A percentile compares a stretch with the other conserved stretches of the same genome.
These are phyloP conservation scores for Fraxinus paxiana DNA, from an alignment of 305 asterid genomes.

Conservation along the genomic window DNA sequence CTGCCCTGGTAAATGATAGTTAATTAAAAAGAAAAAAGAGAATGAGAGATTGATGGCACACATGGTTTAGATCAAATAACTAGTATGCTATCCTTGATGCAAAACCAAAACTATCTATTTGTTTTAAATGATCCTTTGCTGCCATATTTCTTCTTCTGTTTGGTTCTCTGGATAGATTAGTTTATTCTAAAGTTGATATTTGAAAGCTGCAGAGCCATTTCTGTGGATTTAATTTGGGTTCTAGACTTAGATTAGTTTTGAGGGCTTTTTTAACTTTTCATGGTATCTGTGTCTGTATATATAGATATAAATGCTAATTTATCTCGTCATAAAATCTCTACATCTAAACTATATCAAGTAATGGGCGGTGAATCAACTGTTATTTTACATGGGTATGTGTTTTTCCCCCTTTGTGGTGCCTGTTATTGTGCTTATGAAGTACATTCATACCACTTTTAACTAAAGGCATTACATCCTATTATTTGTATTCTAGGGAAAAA, in stretches of 20 bases:
- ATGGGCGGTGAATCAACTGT: neutral
- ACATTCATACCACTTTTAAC: slow-evolving; percentile 11
- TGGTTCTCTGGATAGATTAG: neutral
- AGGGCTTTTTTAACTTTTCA: slow-evolving; percentile 9
- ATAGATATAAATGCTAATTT: neutral
- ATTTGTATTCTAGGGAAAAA: neutral
- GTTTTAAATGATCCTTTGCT: neutral
- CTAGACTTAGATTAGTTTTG: neutral
- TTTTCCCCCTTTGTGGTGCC: neutral
- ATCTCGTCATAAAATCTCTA: neutral
- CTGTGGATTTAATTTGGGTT: slow-evolving; percentile 11
- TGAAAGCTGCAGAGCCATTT: neutral
- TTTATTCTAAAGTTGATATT: neutral
- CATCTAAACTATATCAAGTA: slow-evolving; percentile 8
- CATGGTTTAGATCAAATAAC: neutral
- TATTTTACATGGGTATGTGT: neutral
- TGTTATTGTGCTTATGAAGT: slow-evolving; percentile 16
- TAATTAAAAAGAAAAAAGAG: neutral
- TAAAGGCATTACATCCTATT: slow-evolving; percentile 22
- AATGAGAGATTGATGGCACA: neutral
- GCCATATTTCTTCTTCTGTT: neutral
- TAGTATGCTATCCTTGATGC: slow-evolving; percentile 1
- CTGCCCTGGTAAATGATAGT: slow-evolving; percentile 6
- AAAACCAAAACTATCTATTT: neutral
- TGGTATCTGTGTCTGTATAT: neutral